Evolutionary conservation across 75 land plant genomes (phyloP).

Genomic region (Adiantum capillusveneris): DNA sequence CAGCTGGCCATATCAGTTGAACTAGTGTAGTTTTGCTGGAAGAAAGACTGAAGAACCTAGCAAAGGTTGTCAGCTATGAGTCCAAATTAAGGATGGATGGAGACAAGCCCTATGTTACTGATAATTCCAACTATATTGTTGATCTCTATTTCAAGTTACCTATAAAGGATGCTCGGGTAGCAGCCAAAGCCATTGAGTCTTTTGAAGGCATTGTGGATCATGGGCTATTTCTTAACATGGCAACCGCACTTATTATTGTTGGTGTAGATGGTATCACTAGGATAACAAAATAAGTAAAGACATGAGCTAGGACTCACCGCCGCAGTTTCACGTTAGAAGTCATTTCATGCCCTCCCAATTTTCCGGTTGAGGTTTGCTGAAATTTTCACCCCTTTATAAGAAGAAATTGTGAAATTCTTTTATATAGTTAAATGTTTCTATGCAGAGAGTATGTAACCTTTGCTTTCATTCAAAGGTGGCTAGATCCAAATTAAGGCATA

Average conservation of each 20-base stretch:
- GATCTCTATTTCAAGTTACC: constrained; percentile 86
- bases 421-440: constrained; percentile 25
- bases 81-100: constrained; percentile 65
- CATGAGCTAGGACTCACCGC: too few relatives aligned
- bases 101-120: constrained; percentile 77
- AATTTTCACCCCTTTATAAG: constrained; percentile 45
- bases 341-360: too few relatives aligned
- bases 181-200: constrained; percentile 61
- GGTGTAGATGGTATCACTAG: constrained; percentile 65
- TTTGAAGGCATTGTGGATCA: constrained; percentile 94
- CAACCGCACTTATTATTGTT: constrained; percentile 80
- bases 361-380: too few relatives aligned
- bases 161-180: constrained; percentile 62
- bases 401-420: constrained; percentile 50
- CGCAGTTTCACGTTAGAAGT: too few relatives aligned
- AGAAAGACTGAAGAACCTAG: constrained; percentile 58
- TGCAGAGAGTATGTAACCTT: too few relatives aligned
- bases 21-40: constrained; percentile 94
- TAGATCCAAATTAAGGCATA: too few relatives aligned
- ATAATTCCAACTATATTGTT: constrained; percentile 89
- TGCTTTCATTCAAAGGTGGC: too few relatives aligned
- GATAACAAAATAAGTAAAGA: constrained; percentile 21
- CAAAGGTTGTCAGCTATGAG: constrained; percentile 76
- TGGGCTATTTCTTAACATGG: constrained; percentile 86
- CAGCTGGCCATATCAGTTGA: constrained; percentile 90